Conservation (phyloP, 805 yeast species). For the Allodekkera sacchari region DNA sequence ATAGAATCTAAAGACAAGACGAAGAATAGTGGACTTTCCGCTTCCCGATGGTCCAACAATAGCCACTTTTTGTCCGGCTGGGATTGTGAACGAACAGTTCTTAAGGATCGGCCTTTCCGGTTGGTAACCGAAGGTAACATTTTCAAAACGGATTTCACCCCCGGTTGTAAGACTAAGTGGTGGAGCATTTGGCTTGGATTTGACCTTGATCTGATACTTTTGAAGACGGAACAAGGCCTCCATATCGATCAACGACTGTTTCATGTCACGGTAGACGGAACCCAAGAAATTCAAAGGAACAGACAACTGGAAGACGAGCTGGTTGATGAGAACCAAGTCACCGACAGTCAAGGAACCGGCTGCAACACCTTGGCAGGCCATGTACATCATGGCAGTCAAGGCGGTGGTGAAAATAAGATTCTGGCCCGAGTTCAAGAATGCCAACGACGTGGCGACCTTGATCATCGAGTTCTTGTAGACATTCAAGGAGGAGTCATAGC, state of each 20-base stretch:
- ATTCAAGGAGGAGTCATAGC: constrained; percentile 67
- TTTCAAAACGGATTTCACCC: constrained; percentile 81
- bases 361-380: constrained; percentile 94
- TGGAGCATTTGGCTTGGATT: constrained; percentile 54
- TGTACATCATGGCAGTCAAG: constrained; percentile 92
- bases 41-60: constrained; percentile 95
- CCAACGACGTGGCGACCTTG: constrained; percentile 77
- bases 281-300: constrained; percentile 94
- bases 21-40: constrained; percentile 85
- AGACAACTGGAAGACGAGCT: constrained; percentile 89
- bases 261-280: constrained; percentile 88
- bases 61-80: constrained; percentile 87
- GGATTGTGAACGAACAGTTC: constrained; percentile 76
- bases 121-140: constrained; percentile 88
- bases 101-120: constrained; percentile 78
- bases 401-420: constrained; percentile 79
- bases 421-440: constrained; percentile 73
- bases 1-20: constrained; percentile 81
- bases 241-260: constrained; percentile 92
- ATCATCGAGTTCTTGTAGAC: constrained; percentile 69
- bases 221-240: constrained; percentile 86
- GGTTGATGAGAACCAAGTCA: constrained; percentile 89
- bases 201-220: constrained; percentile 58
- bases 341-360: constrained; percentile 81
- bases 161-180: constrained; percentile 47